phyloP scores from a whole-genome alignment of 345 rosid genomes.

The Clarkia xantiana region DNA sequence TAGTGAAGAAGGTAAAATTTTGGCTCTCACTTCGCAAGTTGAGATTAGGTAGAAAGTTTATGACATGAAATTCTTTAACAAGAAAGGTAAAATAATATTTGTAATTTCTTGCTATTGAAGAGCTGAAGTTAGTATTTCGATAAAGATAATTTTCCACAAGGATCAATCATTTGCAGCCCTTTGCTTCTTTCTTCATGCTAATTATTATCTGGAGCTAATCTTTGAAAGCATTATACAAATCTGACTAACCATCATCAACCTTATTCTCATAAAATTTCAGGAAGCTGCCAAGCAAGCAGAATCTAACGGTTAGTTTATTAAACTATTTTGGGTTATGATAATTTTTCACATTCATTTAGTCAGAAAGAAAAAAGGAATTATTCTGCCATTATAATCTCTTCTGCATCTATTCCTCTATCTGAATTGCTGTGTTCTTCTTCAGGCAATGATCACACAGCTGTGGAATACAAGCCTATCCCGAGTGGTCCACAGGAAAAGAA shows the following conservation, averaged over 20 bases:
- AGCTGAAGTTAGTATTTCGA: no score
- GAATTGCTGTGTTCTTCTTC: slow-evolving; percentile 4
- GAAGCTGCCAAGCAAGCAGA: slow-evolving; percentile 6
- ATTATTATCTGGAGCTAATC: not conserved
- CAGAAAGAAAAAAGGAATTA: no score
- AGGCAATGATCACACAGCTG: slow-evolving; percentile 27
- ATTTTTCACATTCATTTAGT: no score
- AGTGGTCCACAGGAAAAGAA: slow-evolving; percentile 30
- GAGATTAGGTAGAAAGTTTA: not conserved
- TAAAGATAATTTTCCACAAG: no score
- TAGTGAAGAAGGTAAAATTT: slow-evolving; percentile 34
- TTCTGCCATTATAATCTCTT: no score
- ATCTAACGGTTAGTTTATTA: not conserved
- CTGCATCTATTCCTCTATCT: no score
- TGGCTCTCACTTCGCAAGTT: not conserved
- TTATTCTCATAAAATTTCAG: not conserved
- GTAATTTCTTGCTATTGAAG: no score
- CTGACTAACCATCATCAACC: no score
- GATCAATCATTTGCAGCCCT: no score
- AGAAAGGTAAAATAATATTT: no score
- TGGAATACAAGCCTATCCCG: slow-evolving; percentile 51
- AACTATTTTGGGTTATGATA: not conserved
- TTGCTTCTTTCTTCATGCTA: slow-evolving; percentile 1
- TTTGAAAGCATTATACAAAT: no score
- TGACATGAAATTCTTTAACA: not conserved